These are phyloP conservation scores for Rhynchosporium graminicola DNA, from an alignment of 2,329 filamentous ascomycete genomes.

Conservation along the genomic window DNA sequence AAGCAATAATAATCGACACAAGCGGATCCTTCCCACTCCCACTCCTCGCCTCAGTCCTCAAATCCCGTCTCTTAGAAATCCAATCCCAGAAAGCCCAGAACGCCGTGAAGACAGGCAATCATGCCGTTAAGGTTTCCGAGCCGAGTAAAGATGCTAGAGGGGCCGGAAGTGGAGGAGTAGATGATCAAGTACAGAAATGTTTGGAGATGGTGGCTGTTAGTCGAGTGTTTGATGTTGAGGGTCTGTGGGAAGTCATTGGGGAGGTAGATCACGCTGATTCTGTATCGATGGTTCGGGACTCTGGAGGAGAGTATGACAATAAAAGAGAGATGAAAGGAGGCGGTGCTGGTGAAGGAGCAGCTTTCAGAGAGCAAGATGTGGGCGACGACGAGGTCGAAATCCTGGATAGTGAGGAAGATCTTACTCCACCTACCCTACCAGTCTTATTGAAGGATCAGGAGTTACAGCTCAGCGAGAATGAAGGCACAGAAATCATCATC, in stretches of 20 bases:
- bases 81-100: conserved; percentile 6
- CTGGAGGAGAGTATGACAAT: conserved; percentile 1
- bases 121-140: background rate
- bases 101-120: conserved; percentile 16
- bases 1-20: conserved; percentile 37
- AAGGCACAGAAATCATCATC: conserved; percentile 49
- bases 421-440: conserved; percentile 7
- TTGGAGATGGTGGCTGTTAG: conserved; percentile 56
- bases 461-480: background rate
- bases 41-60: conserved; percentile 35
- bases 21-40: conserved; percentile 37
- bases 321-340: background rate
- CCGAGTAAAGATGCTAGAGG: no score
- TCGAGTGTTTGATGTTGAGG: conserved; percentile 59
- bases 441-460: background rate
- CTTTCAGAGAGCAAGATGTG: background rate
- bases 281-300: background rate
- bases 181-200: conserved; percentile 28
- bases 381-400: conserved; percentile 17
- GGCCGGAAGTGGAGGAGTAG: conserved; percentile 7
- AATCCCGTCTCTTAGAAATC: conserved; percentile 24
- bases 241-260: conserved; percentile 56
- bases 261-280: conserved; percentile 44
- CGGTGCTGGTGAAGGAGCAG: background rate
- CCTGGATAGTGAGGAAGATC: conserved; percentile 25